Base-by-base conservation (phyloP, 257 asterid genomes). In the Solanum gracilifrons region DNA sequence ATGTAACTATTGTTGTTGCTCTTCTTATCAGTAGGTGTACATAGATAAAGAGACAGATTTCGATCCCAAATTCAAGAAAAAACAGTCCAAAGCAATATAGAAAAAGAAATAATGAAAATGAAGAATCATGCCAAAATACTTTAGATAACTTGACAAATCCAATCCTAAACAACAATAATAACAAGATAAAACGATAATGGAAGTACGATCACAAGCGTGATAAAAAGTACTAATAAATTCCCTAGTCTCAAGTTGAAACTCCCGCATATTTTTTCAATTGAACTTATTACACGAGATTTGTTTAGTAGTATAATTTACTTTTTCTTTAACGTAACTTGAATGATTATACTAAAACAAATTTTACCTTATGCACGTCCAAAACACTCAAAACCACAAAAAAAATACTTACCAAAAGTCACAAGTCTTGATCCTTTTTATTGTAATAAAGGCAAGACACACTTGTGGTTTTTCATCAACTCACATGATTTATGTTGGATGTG, bases 401-500 rank as follows among this genome's bases (percentile, higher is more conserved):
- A 51, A 16, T 6, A 0, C 60, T 4, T 6, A 51, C 6, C 71
- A 73, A 9, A 32, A 33, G 46, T 74, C 55, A 36, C 32, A 21
- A 10, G 83, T 23, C 32, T 36, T 36, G 32, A 11, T 75, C 5
- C 29, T 18, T 51, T 51, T 18, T 51, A n/a, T 36, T 37, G 20
- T 23, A 36, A 21, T 3, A 75, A 36, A 75, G 83, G 21, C 55
- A 36, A 75, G 51, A 36, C 9, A 27, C 20, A 23, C 31, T 75
- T 32, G 11, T 36, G 48, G 3, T 21, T 36, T 74, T 74, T 74
- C 31, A 74, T 74, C 48, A 74, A 74, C 29, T 74, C 82, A 74
- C 82, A 74, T 74, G 48, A 35, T 74, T 35, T 74, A 35, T 35
- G 82, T 36, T 75, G 83, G 10, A 75, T 36, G n/a, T 74, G 82